Evolutionary conservation across 192 early-diverging fungal genomes (phyloP).

Genomic region (Phycomyces nitens): DNA sequence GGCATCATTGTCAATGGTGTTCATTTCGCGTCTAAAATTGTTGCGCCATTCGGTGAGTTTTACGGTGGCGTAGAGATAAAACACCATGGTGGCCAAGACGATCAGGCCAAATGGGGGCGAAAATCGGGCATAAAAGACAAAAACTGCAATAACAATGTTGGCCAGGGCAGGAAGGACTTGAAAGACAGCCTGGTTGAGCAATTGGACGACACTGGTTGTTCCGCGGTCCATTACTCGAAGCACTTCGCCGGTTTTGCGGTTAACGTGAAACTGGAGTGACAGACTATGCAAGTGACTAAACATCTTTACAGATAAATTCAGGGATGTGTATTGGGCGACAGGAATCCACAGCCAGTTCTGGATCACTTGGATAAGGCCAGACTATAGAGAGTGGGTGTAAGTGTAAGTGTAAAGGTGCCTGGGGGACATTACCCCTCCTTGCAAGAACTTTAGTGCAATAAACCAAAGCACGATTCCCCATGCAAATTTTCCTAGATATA

Average conservation of each 20-base stretch:
- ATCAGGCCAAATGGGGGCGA: slow-evolving; percentile 76
- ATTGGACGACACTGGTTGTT: slow-evolving; percentile 64
- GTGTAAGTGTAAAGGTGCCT: too few species aligned
- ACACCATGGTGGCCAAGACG: slow-evolving; percentile 80
- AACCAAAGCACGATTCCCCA: slow-evolving; percentile 58
- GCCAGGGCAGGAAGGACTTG: slow-evolving; percentile 86
- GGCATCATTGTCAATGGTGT: slow-evolving; percentile 80
- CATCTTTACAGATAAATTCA: slow-evolving; percentile 83
- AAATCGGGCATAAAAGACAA: slow-evolving; percentile 65
- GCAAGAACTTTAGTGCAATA: slow-evolving; percentile 62
- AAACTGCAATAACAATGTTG: slow-evolving; percentile 81
- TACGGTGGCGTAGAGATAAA: slow-evolving; percentile 79
- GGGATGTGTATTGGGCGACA: slow-evolving; percentile 88
- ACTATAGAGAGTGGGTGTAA: too few species aligned
- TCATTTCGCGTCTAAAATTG: slow-evolving; percentile 75
- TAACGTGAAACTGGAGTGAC: slow-evolving; percentile 87
- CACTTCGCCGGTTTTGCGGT: slow-evolving; percentile 92
- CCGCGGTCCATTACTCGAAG: slow-evolving; percentile 87
- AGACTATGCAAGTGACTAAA: slow-evolving; percentile 86
- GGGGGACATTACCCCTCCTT: slow-evolving; percentile 64
- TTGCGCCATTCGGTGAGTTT: slow-evolving; percentile 87
- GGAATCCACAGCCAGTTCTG: slow-evolving; percentile 91
- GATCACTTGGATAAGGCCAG: slow-evolving; percentile 66
- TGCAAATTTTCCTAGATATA: slow-evolving; percentile 12
- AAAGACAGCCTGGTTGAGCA: slow-evolving; percentile 81